phyloP scores from a whole-genome alignment of 2,329 filamentous ascomycete genomes.

The Alternaria hordeiaustralica region DNA sequence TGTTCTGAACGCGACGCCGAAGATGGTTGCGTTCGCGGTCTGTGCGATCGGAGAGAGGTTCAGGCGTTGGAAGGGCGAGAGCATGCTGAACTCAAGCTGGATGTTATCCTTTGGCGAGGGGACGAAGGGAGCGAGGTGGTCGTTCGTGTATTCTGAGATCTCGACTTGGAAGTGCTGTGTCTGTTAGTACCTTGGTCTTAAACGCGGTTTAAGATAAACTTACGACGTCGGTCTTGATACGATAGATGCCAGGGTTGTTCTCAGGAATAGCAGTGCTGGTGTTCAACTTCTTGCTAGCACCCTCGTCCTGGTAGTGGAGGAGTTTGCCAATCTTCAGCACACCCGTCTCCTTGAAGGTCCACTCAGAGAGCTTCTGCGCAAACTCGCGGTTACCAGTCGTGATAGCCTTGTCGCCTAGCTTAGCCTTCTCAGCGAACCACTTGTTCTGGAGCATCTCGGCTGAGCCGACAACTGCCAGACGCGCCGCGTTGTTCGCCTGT shows the following conservation, averaged over 20 bases:
- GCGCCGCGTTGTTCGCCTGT: constrained; percentile 92
- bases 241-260: constrained; percentile 85
- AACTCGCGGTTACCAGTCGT: constrained; percentile 84
- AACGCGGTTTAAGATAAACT: constrained; percentile 50
- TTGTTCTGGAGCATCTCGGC: constrained; percentile 85
- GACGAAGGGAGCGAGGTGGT: constrained; percentile 76
- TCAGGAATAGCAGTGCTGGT: constrained; percentile 50
- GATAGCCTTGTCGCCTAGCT: constrained; percentile 60
- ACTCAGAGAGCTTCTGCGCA: constrained; percentile 82
- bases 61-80: constrained; percentile 94
- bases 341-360: constrained; percentile 94
- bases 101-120: constrained; percentile 73
- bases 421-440: constrained; percentile 84
- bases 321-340: constrained; percentile 84
- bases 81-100: constrained; percentile 98
- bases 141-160: constrained; percentile 80
- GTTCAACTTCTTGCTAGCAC: constrained; percentile 58
- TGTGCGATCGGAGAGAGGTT: constrained; percentile 65
- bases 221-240: constrained; percentile 96
- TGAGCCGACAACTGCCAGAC: constrained; percentile 83
- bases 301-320: constrained; percentile 71
- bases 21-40: constrained; percentile 74
- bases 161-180: constrained; percentile 82
- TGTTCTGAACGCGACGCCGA: constrained; percentile 75
- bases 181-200: constrained; percentile 8